Conservation (phyloP, 225 moss, liverwort and hornwort genomes). For the Pseudisothecium myosuroides region DNA sequence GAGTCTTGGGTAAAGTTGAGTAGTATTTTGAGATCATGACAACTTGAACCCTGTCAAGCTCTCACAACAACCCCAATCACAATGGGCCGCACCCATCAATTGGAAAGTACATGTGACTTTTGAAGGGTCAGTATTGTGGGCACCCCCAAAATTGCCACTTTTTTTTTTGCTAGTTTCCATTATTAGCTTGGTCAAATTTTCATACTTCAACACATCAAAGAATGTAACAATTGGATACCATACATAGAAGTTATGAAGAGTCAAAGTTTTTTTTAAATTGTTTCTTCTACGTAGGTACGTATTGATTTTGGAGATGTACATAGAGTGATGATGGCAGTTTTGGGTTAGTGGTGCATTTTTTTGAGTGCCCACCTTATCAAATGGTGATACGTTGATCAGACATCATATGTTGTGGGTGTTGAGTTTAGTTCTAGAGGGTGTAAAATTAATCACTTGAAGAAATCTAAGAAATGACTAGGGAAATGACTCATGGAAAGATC, state of each 20-base stretch:
- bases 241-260: not conserved
- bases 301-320: not conserved
- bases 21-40: not conserved
- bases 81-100: not conserved
- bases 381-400: not conserved
- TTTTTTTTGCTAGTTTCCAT: not conserved
- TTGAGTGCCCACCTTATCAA: rapidly evolving
- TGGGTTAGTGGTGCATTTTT: not conserved
- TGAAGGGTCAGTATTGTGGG: not conserved
- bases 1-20: not conserved
- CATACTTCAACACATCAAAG: not conserved
- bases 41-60: not conserved
- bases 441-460: not conserved
- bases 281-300: not conserved
- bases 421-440: rapidly evolving
- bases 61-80: not conserved
- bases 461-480: not conserved
- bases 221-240: rapidly evolving
- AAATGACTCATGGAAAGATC: not conserved
- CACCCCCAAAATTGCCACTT: too few relatives aligned
- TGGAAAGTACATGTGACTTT: not conserved
- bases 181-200: too few relatives aligned
- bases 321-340: rapidly evolving
- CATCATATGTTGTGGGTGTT: rapidly evolving
- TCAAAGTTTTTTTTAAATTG: not conserved